Evolutionary conservation across 768 basidiomycete species (phyloP).

Genomic region (Symmetrospora coprosmae): DNA sequence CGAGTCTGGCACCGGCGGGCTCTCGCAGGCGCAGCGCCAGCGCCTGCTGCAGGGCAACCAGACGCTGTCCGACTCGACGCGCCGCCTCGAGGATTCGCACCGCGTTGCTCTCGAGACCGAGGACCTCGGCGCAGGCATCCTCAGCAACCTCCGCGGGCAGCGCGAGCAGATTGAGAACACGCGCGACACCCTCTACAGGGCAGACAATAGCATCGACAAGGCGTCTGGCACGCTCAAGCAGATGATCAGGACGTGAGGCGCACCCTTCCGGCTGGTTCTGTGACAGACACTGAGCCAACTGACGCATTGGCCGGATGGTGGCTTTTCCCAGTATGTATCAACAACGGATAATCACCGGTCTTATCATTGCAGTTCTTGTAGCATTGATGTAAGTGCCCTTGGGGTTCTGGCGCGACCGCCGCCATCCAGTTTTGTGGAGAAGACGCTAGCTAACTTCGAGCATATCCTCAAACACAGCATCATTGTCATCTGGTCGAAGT

Average conservation of each 20-base stretch:
- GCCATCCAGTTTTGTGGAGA: too few relatives aligned
- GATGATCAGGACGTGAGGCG: slow-evolving; percentile 79
- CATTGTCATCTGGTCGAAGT: slow-evolving; percentile 67
- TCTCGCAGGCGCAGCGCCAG: slow-evolving; percentile 54
- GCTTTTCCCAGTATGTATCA: slow-evolving; percentile 71
- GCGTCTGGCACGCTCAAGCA: slow-evolving; percentile 82
- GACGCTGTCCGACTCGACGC: slow-evolving; percentile 66
- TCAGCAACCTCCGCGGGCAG: slow-evolving; percentile 68
- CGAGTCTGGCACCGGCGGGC: slow-evolving; percentile 43
- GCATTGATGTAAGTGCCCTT: slow-evolving; percentile 49
- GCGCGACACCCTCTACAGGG: slow-evolving; percentile 73
- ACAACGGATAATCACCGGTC: slow-evolving; percentile 73
- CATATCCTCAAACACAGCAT: slow-evolving; percentile 30
- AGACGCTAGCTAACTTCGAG: too few relatives aligned
- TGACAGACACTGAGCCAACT: background rate
- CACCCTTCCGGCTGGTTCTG: slow-evolving; percentile 2
- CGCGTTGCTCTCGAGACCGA: slow-evolving; percentile 91
- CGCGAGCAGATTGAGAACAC: slow-evolving; percentile 90
- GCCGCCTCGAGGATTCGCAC: slow-evolving; percentile 75
- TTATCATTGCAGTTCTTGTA: slow-evolving; percentile 70
- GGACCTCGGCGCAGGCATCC: slow-evolving; percentile 81
- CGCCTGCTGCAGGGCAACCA: slow-evolving; percentile 64
- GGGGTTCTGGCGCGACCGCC: background rate
- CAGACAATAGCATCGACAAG: slow-evolving; percentile 76
- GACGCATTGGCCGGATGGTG: slow-evolving; percentile 1